Evolutionary conservation across 148 eudicot species (phyloP), one percentile per base, ranked within the genome.

Genomic region (Silene uniflora): DNA sequence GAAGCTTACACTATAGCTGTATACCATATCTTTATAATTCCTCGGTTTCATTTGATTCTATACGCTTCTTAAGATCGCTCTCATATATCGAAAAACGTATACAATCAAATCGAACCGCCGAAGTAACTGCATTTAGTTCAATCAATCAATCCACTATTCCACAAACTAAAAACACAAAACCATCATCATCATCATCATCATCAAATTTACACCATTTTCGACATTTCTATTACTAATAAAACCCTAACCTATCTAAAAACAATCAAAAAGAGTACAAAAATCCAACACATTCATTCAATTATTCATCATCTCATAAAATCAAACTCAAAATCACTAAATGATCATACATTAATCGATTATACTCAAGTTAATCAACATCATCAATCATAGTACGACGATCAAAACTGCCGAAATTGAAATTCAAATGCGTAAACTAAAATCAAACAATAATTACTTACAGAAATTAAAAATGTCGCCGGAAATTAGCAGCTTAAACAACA

Each of bases 371-470:
- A 39, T 32, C 35, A 32, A 32, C 35, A 39, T 6, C 44, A 39
- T 39, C 44, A 39, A 7, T 39, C 44, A 39, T 6, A 39, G 1
- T 39, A 6, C 44, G 10, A 58, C 9, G 12, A 62, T 10, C 32
- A 75, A n/a, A 2, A 13, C 6, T 12, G 0, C 1, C 79, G 18
- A 67, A 49, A 1, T 9, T 39, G 7, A 21, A 52, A 77, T 1
- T 35, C 14, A 56, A 21, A 76, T 59, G 10, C 32, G 11, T 29
- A 1, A 66, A 23, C 27, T 46, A 74, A 3, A 72, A 39, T 21
- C 6, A 69, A 60, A 58, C n/a, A 68, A 44, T 21, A 22, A 54
- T 54, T 62, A 78, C 81, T 78, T 73, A 78, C 81, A 73, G 47
- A 66, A 66, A 66, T 3, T 17, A 71, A 54, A 25, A 73, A 35